Evolutionary conservation across 1,284 basidiomycete species (phyloP).

Genomic region (Ganoderma boninense): DNA sequence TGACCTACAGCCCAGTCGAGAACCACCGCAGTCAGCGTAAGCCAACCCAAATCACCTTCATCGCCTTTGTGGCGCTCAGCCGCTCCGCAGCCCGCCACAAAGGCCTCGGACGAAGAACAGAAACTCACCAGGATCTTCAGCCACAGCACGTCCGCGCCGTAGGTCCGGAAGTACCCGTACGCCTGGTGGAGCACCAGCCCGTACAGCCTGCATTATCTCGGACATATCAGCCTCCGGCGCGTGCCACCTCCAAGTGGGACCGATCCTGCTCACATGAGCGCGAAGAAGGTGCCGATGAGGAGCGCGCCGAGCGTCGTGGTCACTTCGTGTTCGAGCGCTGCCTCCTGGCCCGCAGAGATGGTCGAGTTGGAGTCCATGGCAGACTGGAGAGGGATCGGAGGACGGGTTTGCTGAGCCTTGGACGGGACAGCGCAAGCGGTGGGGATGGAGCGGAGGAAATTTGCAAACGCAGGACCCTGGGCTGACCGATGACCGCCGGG

Average conservation of each 20-base stretch:
- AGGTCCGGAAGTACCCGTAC: slow-evolving; percentile 2
- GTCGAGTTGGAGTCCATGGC: background rate
- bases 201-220: background rate
- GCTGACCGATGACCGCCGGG: background rate
- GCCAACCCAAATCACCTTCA: background rate
- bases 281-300: background rate
- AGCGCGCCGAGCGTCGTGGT: background rate
- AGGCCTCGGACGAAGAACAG: too few relatives aligned
- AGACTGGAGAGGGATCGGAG: background rate
- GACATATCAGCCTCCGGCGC: background rate
- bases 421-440: background rate
- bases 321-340: background rate
- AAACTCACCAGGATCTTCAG: background rate
- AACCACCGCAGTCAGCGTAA: background rate
- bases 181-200: slow-evolving; percentile 1
- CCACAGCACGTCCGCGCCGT: background rate
- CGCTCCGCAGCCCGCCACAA: too few relatives aligned
- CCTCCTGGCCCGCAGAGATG: background rate
- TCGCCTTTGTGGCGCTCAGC: background rate
- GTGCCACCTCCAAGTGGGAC: too few relatives aligned
- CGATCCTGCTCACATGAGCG: background rate
- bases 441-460: background rate
- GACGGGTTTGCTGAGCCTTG: too few relatives aligned
- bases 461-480: background rate
- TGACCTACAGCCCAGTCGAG: background rate